Conservation (phyloP, 2,329 filamentous ascomycete genomes). For the Trichoderma polysporum region DNA sequence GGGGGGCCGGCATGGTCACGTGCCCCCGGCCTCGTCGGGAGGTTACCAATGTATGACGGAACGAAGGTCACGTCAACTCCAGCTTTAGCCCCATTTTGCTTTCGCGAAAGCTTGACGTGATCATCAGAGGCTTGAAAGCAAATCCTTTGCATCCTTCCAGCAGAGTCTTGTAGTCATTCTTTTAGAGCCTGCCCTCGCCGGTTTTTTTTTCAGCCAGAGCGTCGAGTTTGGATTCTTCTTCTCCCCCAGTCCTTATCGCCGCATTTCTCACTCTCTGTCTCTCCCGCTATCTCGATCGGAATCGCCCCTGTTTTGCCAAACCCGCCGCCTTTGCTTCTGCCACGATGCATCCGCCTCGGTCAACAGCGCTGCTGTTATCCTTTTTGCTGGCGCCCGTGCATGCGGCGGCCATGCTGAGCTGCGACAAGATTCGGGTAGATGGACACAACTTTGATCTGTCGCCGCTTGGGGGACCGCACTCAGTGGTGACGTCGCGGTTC, state of each 20-base stretch:
- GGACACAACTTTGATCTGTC: conserved; percentile 63
- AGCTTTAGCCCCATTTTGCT: conserved; percentile 5
- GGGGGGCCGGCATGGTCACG: conserved; percentile 29
- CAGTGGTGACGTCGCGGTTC: conserved; percentile 60
- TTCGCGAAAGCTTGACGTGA: conserved; percentile 33
- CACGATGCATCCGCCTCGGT: conserved; percentile 43
- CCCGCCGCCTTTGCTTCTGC: not conserved
- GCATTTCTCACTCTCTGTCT: not conserved
- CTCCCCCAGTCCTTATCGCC: not conserved
- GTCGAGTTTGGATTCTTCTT: not conserved
- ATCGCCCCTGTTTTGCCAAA: not conserved
- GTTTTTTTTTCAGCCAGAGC: not conserved
- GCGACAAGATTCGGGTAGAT: conserved; percentile 60
- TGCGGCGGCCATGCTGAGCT: conserved; percentile 55
- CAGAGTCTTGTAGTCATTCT: conserved; percentile 15
- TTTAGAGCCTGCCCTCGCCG: not conserved
- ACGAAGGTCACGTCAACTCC: conserved; percentile 29
- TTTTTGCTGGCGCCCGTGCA: conserved; percentile 40
- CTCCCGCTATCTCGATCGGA: not conserved
- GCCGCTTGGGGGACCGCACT: conserved; percentile 64
- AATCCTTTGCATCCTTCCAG: not conserved
- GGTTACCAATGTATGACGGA: conserved; percentile 32
- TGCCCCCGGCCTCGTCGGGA: conserved; percentile 27
- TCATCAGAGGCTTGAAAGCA: conserved; percentile 24
- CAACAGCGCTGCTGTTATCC: conserved; percentile 39